Conservation (phyloP, 345 rosid species). For the Gynandropsis gynandra region DNA sequence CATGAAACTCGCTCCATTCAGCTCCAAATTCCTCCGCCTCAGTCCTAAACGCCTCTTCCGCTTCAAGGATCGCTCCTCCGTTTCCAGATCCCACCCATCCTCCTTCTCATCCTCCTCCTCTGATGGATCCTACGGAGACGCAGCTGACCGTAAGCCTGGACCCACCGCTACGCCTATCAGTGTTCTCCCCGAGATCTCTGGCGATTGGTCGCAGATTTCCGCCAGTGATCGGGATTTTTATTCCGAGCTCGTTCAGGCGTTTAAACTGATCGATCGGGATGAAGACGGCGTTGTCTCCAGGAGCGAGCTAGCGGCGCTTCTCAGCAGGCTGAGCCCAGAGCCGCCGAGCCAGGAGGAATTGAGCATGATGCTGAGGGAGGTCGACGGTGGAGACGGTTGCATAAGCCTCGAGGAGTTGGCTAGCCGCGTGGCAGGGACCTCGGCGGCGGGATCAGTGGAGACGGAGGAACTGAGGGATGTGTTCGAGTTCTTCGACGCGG, state of each 20-base stretch:
- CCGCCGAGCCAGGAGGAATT: slow-evolving; percentile 60
- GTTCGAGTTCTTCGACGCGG: slow-evolving; percentile 67
- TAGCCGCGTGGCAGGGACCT: slow-evolving; percentile 31
- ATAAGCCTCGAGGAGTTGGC: slow-evolving; percentile 53
- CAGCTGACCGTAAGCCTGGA: slow-evolving; percentile 20
- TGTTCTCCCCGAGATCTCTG: slow-evolving; percentile 44
- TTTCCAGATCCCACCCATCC: slow-evolving; percentile 54
- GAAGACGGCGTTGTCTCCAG: slow-evolving; percentile 52
- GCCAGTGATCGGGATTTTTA: slow-evolving; percentile 21
- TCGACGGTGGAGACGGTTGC: slow-evolving; percentile 36
- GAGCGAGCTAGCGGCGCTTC: slow-evolving; percentile 52
- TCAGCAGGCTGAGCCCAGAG: slow-evolving; percentile 43
- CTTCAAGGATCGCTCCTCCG: slow-evolving; percentile 32
- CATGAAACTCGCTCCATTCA: slow-evolving; percentile 42
- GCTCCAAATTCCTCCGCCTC: slow-evolving; percentile 30
- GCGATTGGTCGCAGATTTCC: slow-evolving; percentile 42
- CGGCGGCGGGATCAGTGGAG: slow-evolving; percentile 41
- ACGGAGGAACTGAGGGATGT: slow-evolving; percentile 63
- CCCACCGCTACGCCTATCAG: slow-evolving; percentile 51
- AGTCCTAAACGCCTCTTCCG: slow-evolving; percentile 65
- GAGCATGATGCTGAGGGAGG: slow-evolving; percentile 47
- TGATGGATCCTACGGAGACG: slow-evolving; percentile 13
- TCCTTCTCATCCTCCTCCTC: slow-evolving; percentile 48
- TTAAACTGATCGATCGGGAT: slow-evolving; percentile 47
- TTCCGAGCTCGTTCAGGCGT: slow-evolving; percentile 40